These are phyloP conservation scores for Chaetomiaceae sp. DNA, from an alignment of 2,329 filamentous ascomycete genomes.

Conservation along the genomic window DNA sequence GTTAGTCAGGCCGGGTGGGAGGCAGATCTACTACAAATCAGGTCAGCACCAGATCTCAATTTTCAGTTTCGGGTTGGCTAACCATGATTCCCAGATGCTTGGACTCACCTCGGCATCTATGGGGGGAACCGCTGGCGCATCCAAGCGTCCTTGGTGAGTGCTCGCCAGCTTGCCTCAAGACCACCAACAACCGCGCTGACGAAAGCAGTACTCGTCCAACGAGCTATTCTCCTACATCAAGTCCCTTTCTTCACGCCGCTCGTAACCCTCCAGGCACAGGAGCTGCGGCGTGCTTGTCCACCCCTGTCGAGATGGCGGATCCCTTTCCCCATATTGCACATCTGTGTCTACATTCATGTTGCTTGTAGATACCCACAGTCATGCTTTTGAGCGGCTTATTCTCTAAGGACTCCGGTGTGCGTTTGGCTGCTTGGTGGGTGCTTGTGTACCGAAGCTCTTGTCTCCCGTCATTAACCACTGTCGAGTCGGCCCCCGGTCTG, in stretches of 20 bases:
- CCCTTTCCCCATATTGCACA: no score
- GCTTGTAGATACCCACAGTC: no score
- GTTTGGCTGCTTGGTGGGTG: no score
- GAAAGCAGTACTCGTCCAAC: constrained; percentile 22
- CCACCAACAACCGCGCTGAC: constrained; percentile 3
- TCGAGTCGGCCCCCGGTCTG: no score
- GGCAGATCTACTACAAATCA: constrained; percentile 70
- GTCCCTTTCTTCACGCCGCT: background rate
- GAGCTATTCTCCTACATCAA: constrained; percentile 21
- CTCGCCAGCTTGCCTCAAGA: background rate
- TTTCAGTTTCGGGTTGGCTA: background rate
- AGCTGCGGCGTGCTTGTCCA: background rate
- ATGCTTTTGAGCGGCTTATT: no score
- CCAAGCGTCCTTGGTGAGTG: constrained; percentile 37
- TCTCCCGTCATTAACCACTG: no score
- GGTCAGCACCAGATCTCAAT: constrained; percentile 40
- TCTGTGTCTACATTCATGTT: no score
- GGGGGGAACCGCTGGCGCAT: constrained; percentile 57
- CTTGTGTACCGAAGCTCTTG: no score
- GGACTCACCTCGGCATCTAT: constrained; percentile 59
- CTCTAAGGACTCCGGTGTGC: no score
- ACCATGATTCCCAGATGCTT: constrained; percentile 48
- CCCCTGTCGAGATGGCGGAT: no score
- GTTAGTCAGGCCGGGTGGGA: constrained; percentile 44
- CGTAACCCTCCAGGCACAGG: background rate